phyloP scores from a whole-genome alignment of 1,284 basidiomycete genomes.

The Laetiporus sulphureus region DNA sequence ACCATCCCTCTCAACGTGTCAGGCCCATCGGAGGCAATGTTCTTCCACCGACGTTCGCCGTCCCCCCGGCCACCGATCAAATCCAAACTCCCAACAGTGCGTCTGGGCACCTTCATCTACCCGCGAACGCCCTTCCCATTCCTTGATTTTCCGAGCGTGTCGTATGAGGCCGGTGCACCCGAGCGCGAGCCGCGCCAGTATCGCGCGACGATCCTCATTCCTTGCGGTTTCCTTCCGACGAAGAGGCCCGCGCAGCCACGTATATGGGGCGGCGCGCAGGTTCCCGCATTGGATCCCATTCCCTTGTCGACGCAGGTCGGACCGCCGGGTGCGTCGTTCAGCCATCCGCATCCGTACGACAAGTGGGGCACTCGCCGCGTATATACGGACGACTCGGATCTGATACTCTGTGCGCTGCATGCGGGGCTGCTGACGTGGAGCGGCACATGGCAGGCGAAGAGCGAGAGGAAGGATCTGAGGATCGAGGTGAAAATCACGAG shows the following conservation, averaged over 20 bases:
- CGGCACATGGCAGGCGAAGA: conserved; percentile 40
- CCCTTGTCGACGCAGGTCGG: conserved; percentile 13
- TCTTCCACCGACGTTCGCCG: conserved; percentile 4
- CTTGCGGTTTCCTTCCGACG: conserved; percentile 48
- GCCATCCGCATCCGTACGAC: conserved; percentile 20
- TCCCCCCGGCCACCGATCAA: conserved; percentile 11
- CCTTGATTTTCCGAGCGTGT: conserved; percentile 27
- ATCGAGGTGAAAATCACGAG: conserved; percentile 42
- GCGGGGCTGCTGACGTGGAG: conserved; percentile 59
- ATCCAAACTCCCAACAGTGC: conserved; percentile 29
- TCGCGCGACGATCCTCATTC: conserved; percentile 54
- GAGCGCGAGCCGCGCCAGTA: conserved; percentile 41
- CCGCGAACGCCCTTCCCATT: conserved; percentile 37
- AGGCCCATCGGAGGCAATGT: not conserved
- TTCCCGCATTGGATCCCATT: conserved; percentile 32
- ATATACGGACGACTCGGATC: conserved; percentile 71
- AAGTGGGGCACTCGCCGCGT: conserved; percentile 34
- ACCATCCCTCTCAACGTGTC: not conserved
- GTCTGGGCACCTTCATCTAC: conserved; percentile 52
- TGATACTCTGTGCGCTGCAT: conserved; percentile 71
- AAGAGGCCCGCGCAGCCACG: conserved; percentile 40
- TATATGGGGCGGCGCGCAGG: conserved; percentile 64
- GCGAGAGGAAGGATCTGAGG: conserved; percentile 46
- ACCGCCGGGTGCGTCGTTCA: conserved; percentile 12
- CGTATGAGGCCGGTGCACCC: conserved; percentile 11